Percentiles rank a stretch among this genome's conserved stretches.
phyloP scores from a whole-genome alignment of 2,329 filamentous ascomycete genomes.

The Nemania sp. region DNA sequence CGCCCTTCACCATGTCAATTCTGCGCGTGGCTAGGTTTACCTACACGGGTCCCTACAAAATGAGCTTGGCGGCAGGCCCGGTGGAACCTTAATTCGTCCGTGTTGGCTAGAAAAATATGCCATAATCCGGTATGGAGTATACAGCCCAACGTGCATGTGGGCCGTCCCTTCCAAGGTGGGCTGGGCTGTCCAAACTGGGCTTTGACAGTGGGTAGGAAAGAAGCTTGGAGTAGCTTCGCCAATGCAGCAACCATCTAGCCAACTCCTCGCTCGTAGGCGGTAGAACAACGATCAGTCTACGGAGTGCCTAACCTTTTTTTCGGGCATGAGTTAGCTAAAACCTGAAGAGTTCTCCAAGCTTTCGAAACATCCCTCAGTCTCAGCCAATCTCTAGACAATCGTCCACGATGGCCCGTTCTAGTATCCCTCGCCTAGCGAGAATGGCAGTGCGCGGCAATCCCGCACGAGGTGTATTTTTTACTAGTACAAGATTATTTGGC shows the following conservation, averaged over 20 bases:
- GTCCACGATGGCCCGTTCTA: slow-evolving; percentile 38
- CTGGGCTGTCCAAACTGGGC: too few species aligned
- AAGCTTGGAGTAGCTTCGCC: slow-evolving; percentile 1
- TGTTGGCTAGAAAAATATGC: too few species aligned
- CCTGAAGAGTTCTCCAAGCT: slow-evolving; percentile 5
- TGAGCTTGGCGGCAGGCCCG: too few species aligned
- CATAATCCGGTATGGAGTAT: too few species aligned
- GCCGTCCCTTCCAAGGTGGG: too few species aligned
- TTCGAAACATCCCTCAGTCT: background rate
- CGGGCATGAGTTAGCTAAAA: slow-evolving; percentile 12
- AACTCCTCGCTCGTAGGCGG: background rate
- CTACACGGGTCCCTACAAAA: too few species aligned
- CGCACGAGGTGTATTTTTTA: slow-evolving; percentile 15
- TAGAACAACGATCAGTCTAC: background rate
- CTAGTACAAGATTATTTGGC: slow-evolving; percentile 29
- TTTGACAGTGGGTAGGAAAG: slow-evolving; percentile 1
- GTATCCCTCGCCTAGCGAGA: slow-evolving; percentile 44
- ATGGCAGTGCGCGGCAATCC: slow-evolving; percentile 41
- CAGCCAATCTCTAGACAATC: background rate
- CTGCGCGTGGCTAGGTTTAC: too few species aligned
- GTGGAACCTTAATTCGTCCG: too few species aligned
- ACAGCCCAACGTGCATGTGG: too few species aligned
- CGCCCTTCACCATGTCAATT: too few species aligned
- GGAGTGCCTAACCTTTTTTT: background rate
- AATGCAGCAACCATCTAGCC: background rate